These are phyloP conservation scores for Epichloe baconii DNA, from an alignment of 2,329 filamentous ascomycete genomes.

Conservation along the genomic window DNA sequence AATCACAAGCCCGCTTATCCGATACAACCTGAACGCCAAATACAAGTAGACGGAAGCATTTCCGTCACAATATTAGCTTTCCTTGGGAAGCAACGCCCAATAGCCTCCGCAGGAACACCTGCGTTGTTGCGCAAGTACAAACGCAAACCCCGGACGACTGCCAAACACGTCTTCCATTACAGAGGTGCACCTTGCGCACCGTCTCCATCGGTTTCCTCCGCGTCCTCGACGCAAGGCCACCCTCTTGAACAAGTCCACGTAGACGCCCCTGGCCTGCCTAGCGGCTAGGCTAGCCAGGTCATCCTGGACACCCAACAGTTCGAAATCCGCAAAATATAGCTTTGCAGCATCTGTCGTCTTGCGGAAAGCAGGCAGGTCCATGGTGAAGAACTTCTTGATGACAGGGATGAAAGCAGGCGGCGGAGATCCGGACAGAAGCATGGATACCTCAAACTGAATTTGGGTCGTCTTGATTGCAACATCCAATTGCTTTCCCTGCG, in stretches of 20 bases:
- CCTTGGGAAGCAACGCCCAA: conserved; percentile 32
- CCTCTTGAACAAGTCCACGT: conserved; percentile 46
- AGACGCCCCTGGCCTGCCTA: conserved; percentile 23
- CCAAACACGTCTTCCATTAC: conserved; percentile 49
- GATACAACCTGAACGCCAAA: background rate
- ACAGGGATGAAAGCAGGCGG: conserved; percentile 37
- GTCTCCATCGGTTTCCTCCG: conserved; percentile 19
- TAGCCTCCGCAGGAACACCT: conserved; percentile 42
- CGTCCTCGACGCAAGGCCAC: conserved; percentile 31
- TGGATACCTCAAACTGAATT: conserved; percentile 34
- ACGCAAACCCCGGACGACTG: conserved; percentile 35
- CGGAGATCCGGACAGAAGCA: conserved; percentile 36
- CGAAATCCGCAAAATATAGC: conserved; percentile 62
- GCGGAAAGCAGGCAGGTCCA: conserved; percentile 44
- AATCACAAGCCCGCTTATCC: background rate
- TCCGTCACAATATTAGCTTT: conserved; percentile 11
- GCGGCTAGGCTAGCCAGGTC: conserved; percentile 34
- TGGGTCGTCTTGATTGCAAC: conserved; percentile 32
- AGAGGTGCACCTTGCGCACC: conserved; percentile 43
- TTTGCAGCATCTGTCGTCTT: conserved; percentile 48
- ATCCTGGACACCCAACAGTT: conserved; percentile 52
- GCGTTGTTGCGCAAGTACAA: conserved; percentile 40
- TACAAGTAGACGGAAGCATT: too few species aligned
- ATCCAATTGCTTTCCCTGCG: conserved; percentile 29
- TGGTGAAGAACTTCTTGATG: conserved; percentile 51